Percentiles rank a stretch among this genome's conserved stretches.
These are phyloP conservation scores for Agapanthus africanus DNA, from an alignment of 106 monocot species.

Conservation along the genomic window DNA sequence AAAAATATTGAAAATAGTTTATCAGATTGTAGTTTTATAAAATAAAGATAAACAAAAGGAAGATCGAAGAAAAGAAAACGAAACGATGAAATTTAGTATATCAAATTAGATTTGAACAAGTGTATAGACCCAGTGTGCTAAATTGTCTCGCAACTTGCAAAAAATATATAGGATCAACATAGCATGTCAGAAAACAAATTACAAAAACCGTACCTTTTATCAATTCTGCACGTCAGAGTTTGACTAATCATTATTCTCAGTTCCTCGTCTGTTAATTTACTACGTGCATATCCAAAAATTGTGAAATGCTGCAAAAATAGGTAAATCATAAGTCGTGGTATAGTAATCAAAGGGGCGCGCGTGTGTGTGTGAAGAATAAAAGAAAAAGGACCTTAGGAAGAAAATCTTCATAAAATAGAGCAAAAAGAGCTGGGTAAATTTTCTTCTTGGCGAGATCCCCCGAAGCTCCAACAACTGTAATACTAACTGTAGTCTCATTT, in stretches of 20 bases:
- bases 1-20: too few species aligned
- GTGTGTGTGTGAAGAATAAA: background rate
- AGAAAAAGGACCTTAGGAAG: constrained; percentile 54
- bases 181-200: background rate
- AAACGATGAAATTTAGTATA: background rate
- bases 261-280: constrained; percentile 68
- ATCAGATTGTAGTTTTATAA: too few species aligned
- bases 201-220: constrained; percentile 37
- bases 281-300: constrained; percentile 84
- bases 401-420: constrained; percentile 69
- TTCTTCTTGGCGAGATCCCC: constrained; percentile 98
- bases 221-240: constrained; percentile 78
- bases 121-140: too few species aligned
- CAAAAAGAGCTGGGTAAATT: constrained; percentile 91
- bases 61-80: too few species aligned
- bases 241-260: constrained; percentile 61
- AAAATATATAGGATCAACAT: constrained; percentile 1
- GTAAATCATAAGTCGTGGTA: background rate
- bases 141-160: background rate
- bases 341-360: background rate
- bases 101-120: too few species aligned
- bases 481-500: constrained; percentile 47
- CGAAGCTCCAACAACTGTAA: constrained; percentile 88
- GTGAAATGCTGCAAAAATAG: constrained; percentile 67
- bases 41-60: too few species aligned